Evolutionary conservation across 108 stramenopile species (phyloP).

Genomic region (Craspedostauros australis): DNA sequence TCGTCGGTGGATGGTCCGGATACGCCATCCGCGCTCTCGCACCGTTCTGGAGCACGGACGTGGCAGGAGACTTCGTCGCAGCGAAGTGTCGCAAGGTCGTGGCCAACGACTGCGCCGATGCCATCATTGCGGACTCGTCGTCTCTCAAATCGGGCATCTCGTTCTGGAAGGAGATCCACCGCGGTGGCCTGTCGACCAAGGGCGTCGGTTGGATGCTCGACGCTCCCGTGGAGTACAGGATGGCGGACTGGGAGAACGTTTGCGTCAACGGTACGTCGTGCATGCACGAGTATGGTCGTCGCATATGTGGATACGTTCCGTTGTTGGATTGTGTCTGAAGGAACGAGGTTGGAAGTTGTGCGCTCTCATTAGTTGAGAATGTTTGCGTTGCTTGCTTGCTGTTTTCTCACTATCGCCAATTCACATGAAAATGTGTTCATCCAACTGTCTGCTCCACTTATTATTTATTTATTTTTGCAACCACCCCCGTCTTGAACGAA

Average conservation of each 20-base stretch:
- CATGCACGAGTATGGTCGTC: too few relatives aligned
- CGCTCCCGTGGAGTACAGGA: slow-evolving; percentile 63
- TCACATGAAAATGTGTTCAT: too few relatives aligned
- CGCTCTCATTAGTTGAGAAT: too few relatives aligned
- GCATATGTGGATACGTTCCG: background rate
- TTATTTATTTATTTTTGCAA: too few relatives aligned
- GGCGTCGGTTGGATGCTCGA: slow-evolving; percentile 67
- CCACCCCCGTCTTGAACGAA: background rate
- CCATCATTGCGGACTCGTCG: slow-evolving; percentile 74
- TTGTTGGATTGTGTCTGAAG: background rate
- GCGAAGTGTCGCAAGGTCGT: slow-evolving; percentile 76
- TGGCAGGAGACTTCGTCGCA: slow-evolving; percentile 68
- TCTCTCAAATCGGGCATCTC: slow-evolving; percentile 77
- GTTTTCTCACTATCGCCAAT: too few relatives aligned
- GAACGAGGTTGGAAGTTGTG: too few relatives aligned
- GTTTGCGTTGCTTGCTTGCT: too few relatives aligned
- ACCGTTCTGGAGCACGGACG: slow-evolving; percentile 80
- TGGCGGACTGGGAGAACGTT: slow-evolving; percentile 77
- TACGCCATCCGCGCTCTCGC: slow-evolving; percentile 70
- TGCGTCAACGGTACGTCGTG: slow-evolving; percentile 17
- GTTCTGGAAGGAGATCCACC: slow-evolving; percentile 62
- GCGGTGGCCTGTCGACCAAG: slow-evolving; percentile 34
- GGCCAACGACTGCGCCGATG: slow-evolving; percentile 79
- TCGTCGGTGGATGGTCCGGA: slow-evolving; percentile 80
- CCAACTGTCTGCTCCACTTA: too few relatives aligned